These are phyloP conservation scores for Coemansia pectinata DNA, from an alignment of 192 early-diverging fungal species.

Conservation along the genomic window DNA sequence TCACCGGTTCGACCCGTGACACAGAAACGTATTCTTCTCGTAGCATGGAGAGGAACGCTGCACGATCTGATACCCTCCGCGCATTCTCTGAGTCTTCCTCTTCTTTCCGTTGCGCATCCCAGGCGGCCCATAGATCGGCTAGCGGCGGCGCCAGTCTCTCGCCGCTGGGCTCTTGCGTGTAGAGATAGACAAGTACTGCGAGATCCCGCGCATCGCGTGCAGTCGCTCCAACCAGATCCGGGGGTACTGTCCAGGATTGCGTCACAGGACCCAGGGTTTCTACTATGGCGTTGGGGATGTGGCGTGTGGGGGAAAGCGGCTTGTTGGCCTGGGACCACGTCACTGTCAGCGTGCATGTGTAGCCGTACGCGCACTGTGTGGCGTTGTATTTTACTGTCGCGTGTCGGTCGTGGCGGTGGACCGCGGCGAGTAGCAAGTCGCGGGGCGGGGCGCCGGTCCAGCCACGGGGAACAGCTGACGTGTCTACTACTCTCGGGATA, in stretches of 20 bases:
- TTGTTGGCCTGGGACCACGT: slow-evolving; percentile 13
- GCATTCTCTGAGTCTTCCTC: background rate
- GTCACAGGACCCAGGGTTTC: background rate
- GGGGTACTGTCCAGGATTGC: slow-evolving; percentile 18
- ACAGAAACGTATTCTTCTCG: slow-evolving; percentile 8
- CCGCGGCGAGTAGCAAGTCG: slow-evolving; percentile 1
- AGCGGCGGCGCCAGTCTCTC: slow-evolving; percentile 14
- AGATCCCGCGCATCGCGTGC: slow-evolving; percentile 20
- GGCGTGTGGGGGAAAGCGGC: background rate
- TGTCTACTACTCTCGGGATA: background rate
- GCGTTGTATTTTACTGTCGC: slow-evolving; percentile 1
- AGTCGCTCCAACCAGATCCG: background rate
- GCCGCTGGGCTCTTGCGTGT: background rate
- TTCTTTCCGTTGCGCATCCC: slow-evolving; percentile 5
- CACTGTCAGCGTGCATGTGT: slow-evolving; percentile 3
- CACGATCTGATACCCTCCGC: background rate
- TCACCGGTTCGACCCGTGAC: no score
- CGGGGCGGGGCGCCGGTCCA: slow-evolving; percentile 12
- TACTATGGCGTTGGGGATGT: background rate
- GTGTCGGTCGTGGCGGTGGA: slow-evolving; percentile 15
- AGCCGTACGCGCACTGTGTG: background rate
- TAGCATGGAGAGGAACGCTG: slow-evolving; percentile 12
- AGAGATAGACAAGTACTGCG: slow-evolving; percentile 16
- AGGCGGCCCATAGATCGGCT: slow-evolving; percentile 18
- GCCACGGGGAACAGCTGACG: slow-evolving; percentile 2